phyloP scores from a whole-genome alignment of 2,329 filamentous ascomycete species.

The Pseudogymnoascus sp. region DNA sequence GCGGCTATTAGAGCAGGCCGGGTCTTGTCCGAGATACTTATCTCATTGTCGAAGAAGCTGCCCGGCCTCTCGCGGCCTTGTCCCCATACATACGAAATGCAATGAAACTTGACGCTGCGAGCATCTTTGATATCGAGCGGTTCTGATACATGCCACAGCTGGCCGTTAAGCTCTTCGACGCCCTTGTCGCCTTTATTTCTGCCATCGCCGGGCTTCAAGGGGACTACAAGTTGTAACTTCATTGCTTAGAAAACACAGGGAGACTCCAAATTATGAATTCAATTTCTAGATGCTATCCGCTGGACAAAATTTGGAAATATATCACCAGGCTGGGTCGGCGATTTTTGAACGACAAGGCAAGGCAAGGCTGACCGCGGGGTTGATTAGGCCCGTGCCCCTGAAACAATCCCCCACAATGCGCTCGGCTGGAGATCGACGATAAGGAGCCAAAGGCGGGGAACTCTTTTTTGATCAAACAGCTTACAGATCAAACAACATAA shows the following conservation, averaged over 20 bases:
- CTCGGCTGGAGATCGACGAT: not conserved
- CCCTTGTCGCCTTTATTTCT: conserved; percentile 15
- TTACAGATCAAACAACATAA: not conserved
- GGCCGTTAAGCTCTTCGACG: conserved; percentile 18
- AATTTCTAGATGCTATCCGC: not conserved
- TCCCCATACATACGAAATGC: conserved; percentile 22
- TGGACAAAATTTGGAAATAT: not conserved
- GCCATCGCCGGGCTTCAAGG: conserved; percentile 9
- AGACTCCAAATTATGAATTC: not conserved
- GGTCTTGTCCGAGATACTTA: conserved; percentile 19
- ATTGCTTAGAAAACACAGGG: not conserved
- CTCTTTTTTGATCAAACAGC: not conserved
- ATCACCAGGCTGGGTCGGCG: not conserved
- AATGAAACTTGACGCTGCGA: conserved; percentile 16
- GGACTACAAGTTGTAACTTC: conserved; percentile 17
- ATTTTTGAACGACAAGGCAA: not conserved
- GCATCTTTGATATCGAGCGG: conserved; percentile 12
- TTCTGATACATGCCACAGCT: conserved; percentile 18
- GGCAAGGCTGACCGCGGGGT: conserved; percentile 2
- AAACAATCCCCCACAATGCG: not conserved
- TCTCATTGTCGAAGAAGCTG: conserved; percentile 19
- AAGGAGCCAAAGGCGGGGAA: not conserved
- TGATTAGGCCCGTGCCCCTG: not conserved
- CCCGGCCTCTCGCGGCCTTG: conserved; percentile 14
- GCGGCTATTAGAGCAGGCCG: conserved; percentile 18